phyloP scores from a whole-genome alignment of 257 asterid genomes.

The Jasminum sambac region DNA sequence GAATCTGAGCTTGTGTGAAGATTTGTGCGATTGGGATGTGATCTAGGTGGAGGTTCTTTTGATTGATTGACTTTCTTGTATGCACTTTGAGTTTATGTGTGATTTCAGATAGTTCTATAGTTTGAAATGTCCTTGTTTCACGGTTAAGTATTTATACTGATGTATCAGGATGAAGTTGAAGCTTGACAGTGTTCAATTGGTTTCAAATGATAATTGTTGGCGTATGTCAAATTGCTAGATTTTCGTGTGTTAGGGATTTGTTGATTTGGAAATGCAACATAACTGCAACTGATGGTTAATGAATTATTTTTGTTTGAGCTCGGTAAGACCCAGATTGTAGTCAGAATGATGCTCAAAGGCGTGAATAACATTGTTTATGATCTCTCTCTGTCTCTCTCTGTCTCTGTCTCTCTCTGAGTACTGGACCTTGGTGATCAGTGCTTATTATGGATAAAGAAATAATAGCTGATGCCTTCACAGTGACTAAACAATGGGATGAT shows the following conservation, averaged over 20 bases:
- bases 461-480: not conserved
- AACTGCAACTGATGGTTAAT: conserved; percentile 7
- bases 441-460: conserved; percentile 15
- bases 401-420: not conserved
- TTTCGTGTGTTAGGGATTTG: conserved; percentile 15
- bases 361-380: not conserved
- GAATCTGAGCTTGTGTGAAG: not conserved
- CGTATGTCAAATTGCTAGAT: conserved; percentile 20
- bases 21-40: conserved; percentile 31
- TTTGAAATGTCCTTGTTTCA: not conserved
- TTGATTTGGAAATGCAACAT: conserved; percentile 10
- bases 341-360: conserved; percentile 5
- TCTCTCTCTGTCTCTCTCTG: not conserved
- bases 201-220: conserved; percentile 11
- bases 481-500: not conserved
- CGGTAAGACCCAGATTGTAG: conserved; percentile 1
- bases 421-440: conserved; percentile 17
- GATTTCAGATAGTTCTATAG: conserved; percentile 22
- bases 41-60: conserved; percentile 27
- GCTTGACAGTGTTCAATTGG: conserved; percentile 26
- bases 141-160: conserved; percentile 10
- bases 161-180: conserved; percentile 17
- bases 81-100: conserved; percentile 10
- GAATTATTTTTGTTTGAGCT: conserved; percentile 13
- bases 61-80: conserved; percentile 22